Evolutionary conservation across 306 rosid species (phyloP), one percentile per base, ranked within the genome.

Genomic region (Sicyos edulis): DNA sequence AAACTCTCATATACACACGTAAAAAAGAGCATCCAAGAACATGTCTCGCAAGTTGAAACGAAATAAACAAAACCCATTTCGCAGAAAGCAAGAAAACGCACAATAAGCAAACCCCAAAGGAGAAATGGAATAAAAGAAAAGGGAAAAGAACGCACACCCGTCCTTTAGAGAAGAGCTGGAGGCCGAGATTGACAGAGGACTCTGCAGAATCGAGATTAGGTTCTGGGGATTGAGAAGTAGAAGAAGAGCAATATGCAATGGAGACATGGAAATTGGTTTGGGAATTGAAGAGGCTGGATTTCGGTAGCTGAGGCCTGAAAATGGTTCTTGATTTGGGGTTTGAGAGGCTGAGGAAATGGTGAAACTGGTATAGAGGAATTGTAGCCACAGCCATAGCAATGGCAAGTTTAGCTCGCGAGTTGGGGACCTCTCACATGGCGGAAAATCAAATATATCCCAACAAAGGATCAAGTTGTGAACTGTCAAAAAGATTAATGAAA

Each of bases 91-190:
- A 15, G 59, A 5, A 16, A n/a, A 29, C 6, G 26, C 44, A 6
- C 6, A 70, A 10, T 11, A 44, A 42, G 22, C 72, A 29, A n/a
- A 54, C 29, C 29, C 7, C 16, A 20, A 75, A 34, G 60, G 44
- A 47, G 9, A 78, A 10, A 40, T 15, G 26, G 15, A 13, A 68
- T 24, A 7, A 19, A 22, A 58, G 2, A 11, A n/a, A 60, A 77
- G 8, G 20, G 16, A 32, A 62, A 55, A 34, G 24, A 54, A 20
- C 42, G 14, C 60, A 61, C 76, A 93, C 98, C 96, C 90, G 82
- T 72, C 98, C 98, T 86, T 78, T 90, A 83, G 97, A 87, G 83
- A 93, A 93, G 51, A 90, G 95, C 75, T 88, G 79, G 83, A 93
- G 98, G 64, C 98, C 98, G 76, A 80, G 81, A 81, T 91, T 88